These are phyloP conservation scores for Mimosa bimucronata DNA, from an alignment of 306 rosid species.

Conservation along the genomic window DNA sequence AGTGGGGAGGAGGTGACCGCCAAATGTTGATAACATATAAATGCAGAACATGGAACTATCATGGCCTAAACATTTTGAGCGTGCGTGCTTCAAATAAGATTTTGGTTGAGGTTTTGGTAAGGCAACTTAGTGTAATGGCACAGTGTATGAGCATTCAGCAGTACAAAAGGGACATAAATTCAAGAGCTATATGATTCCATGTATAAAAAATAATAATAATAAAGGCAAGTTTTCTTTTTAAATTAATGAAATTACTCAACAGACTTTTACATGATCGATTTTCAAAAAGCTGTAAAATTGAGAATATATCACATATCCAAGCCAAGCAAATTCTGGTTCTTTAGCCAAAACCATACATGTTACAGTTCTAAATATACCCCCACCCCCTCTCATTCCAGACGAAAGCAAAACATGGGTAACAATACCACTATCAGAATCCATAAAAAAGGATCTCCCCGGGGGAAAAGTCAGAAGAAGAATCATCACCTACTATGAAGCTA, in stretches of 20 bases:
- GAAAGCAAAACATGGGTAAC: conserved; percentile 42
- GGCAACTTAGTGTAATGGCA: not conserved
- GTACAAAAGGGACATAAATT: not conserved
- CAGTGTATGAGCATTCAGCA: not conserved
- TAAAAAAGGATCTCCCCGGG: conserved; percentile 23
- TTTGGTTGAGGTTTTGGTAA: too few species aligned
- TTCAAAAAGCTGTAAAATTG: not conserved
- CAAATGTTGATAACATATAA: too few species aligned
- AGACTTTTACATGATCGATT: not conserved
- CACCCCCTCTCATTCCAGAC: conserved; percentile 27
- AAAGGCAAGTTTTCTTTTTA: not conserved
- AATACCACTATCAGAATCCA: conserved; percentile 34
- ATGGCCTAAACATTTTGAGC: not conserved
- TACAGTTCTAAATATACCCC: conserved; percentile 36
- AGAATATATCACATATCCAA: conserved; percentile 22
- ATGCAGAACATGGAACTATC: too few species aligned
- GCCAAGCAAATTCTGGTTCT: conserved; percentile 28
- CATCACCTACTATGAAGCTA: conserved; percentile 43
- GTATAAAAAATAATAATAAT: conserved; percentile 6
- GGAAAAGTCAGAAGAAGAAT: conserved; percentile 37
- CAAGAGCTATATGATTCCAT: not conserved
- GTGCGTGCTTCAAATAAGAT: not conserved
- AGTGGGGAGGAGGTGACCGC: too few species aligned
- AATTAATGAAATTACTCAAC: not conserved
- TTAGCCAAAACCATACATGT: conserved; percentile 25